Conservation (phyloP, 2,329 filamentous ascomycete species). For the Juglanconis sp. region DNA sequence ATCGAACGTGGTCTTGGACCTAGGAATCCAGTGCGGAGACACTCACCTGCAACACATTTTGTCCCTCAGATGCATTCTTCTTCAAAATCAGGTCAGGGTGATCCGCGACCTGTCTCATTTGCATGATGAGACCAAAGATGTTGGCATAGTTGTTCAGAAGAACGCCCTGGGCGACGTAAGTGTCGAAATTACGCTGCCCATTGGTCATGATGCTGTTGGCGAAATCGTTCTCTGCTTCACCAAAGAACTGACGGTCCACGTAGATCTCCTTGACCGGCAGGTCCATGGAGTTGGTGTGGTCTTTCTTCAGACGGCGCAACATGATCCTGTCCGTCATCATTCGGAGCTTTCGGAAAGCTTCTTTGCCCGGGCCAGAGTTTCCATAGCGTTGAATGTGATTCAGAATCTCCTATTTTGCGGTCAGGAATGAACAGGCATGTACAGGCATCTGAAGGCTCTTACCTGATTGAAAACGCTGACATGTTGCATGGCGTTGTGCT, state of each 20-base stretch:
- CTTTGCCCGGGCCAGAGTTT: constrained; percentile 58
- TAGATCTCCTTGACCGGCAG: constrained; percentile 91
- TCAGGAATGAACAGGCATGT: constrained; percentile 59
- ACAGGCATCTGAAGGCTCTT: background rate
- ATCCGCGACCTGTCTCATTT: constrained; percentile 97
- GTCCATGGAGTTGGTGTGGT: constrained; percentile 93
- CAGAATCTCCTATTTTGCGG: constrained; percentile 73
- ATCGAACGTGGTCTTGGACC: background rate
- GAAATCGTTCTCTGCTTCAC: constrained; percentile 93
- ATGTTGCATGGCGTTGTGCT: constrained; percentile 47
- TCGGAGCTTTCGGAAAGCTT: constrained; percentile 77
- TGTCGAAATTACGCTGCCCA: constrained; percentile 84
- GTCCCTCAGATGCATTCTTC: constrained; percentile 79
- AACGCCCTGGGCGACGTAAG: constrained; percentile 90
- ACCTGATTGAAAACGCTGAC: constrained; percentile 53
- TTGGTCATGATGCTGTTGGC: constrained; percentile 94
- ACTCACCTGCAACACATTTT: constrained; percentile 66
- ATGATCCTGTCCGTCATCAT: constrained; percentile 91
- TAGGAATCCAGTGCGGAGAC: background rate
- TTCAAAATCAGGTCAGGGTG: constrained; percentile 92
- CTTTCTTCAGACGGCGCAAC: constrained; percentile 89
- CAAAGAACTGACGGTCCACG: constrained; percentile 93
- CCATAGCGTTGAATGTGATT: constrained; percentile 72
- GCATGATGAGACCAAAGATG: constrained; percentile 98
- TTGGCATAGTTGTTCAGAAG: constrained; percentile 98